phyloP scores from a whole-genome alignment of 257 asterid species.

The Prunella vulgaris region DNA sequence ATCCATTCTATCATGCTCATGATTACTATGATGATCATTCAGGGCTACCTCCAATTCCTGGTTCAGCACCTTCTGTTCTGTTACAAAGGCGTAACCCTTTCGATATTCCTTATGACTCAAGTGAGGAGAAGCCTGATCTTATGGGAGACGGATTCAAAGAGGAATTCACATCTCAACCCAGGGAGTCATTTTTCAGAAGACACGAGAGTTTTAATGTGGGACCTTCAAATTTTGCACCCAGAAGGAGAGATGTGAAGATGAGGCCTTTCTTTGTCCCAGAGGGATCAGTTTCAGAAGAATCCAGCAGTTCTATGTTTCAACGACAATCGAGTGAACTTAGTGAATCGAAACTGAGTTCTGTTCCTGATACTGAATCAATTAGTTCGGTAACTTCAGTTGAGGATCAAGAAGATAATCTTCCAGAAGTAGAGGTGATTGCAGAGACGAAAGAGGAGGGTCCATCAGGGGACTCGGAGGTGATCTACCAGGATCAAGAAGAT shows the following conservation, averaged over 20 bases:
- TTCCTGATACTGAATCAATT: constrained; percentile 68
- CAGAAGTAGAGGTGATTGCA: constrained; percentile 21
- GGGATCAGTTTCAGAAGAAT: constrained; percentile 43
- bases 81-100: constrained; percentile 72
- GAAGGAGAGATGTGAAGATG: constrained; percentile 46
- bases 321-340: constrained; percentile 72
- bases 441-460: constrained; percentile 16
- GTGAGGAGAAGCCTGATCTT: constrained; percentile 83
- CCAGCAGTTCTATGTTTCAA: constrained; percentile 54
- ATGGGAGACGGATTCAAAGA: constrained; percentile 63
- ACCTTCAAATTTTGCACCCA: constrained; percentile 52
- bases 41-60: constrained; percentile 79
- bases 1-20: constrained; percentile 60
- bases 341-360: constrained; percentile 75
- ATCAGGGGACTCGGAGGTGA: constrained; percentile 16
- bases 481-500: constrained; percentile 34
- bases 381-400: constrained; percentile 40
- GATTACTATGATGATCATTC: constrained; percentile 42
- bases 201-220: constrained; percentile 69
- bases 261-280: constrained; percentile 71
- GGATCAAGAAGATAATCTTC: constrained; percentile 40
- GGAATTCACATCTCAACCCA: constrained; percentile 50
- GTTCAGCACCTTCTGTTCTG: constrained; percentile 89
- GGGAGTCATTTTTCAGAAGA: constrained; percentile 55
- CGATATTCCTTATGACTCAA: constrained; percentile 77